phyloP scores from a whole-genome alignment of 208 protist genomes.

The Crithidia bombi region DNA sequence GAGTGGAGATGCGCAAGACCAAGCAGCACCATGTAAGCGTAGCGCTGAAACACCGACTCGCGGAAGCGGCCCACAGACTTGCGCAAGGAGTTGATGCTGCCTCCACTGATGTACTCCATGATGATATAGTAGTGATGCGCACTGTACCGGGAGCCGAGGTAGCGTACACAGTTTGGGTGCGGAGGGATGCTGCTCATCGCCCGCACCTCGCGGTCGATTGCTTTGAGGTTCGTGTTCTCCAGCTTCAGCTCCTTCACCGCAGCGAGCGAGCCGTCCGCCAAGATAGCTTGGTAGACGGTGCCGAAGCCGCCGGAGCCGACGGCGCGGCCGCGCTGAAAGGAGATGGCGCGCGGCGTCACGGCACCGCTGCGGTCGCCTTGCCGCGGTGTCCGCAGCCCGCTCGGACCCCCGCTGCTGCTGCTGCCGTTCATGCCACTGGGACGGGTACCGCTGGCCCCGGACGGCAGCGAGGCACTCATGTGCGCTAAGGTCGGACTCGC shows the following conservation, averaged over 20 bases:
- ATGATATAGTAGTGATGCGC: constrained; percentile 79
- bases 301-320: constrained; percentile 80
- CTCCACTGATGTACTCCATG: constrained; percentile 89
- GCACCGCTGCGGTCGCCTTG: constrained; percentile 26
- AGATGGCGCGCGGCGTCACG: constrained; percentile 36
- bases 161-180: constrained; percentile 81
- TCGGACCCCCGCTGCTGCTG: constrained; percentile 17
- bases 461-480: constrained; percentile 1
- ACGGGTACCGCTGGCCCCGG: constrained; percentile 5
- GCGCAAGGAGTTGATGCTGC: constrained; percentile 75
- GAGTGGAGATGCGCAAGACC: constrained; percentile 77
- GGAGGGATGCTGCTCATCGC: constrained; percentile 72
- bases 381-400: constrained; percentile 30
- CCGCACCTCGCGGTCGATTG: constrained; percentile 73
- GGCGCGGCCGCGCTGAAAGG: constrained; percentile 62
- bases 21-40: constrained; percentile 73
- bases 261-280: constrained; percentile 65
- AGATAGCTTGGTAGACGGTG: constrained; percentile 74
- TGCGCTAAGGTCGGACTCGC: constrained; percentile 9
- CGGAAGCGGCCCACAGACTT: constrained; percentile 60
- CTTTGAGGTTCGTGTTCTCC: constrained; percentile 52
- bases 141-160: constrained; percentile 71
- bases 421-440: constrained; percentile 11
- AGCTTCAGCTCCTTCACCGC: constrained; percentile 81
- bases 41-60: constrained; percentile 76